Percentiles rank a stretch among this genome's conserved stretches.
Evolutionary conservation across 306 rosid species (phyloP).

Genomic region (Fragaria nilgerrensis): DNA sequence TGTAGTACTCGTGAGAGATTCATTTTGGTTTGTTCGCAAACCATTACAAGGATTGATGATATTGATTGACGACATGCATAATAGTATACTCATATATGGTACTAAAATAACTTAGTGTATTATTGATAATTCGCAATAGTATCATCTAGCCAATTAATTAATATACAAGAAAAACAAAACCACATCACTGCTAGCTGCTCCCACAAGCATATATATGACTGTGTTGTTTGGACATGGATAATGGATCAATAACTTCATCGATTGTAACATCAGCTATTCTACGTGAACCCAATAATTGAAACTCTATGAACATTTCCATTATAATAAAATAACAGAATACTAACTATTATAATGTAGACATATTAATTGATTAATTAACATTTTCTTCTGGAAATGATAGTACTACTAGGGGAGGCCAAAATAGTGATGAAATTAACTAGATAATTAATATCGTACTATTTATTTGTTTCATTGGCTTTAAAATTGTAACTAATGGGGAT

Average conservation of each 20-base stretch:
- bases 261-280: slow-evolving; percentile 2
- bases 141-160: background rate
- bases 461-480: background rate
- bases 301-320: background rate
- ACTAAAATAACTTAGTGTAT: background rate
- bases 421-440: too few relatives aligned
- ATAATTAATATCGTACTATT: too few relatives aligned
- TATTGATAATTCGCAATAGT: background rate
- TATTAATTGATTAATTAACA: too few relatives aligned
- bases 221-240: background rate
- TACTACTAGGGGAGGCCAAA: too few relatives aligned
- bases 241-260: background rate
- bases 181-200: background rate
- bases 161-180: background rate
- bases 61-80: background rate
- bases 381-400: too few relatives aligned
- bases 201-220: background rate
- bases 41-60: background rate
- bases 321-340: background rate
- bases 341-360: too few relatives aligned
- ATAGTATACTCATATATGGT: background rate
- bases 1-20: background rate
- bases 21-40: background rate
- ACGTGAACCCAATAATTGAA: slow-evolving; percentile 2
- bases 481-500: background rate